Percentiles rank a stretch among this genome's conserved stretches.
phyloP scores from a whole-genome alignment of 805 yeast genomes.

The Yarrowia hollandica region DNA sequence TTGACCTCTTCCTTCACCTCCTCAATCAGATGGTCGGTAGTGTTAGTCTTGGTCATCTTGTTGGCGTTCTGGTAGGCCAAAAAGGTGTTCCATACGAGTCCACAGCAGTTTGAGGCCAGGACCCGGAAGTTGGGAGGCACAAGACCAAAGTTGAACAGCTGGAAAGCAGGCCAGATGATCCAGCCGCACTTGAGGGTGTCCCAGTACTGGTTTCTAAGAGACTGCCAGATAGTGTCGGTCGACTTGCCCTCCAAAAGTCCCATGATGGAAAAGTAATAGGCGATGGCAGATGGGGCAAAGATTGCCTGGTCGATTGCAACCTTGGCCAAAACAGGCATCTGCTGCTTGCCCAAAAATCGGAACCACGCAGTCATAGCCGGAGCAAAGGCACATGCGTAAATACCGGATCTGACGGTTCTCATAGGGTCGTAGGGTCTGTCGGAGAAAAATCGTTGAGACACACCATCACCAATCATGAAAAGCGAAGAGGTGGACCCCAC shows the following conservation, averaged over 20 bases:
- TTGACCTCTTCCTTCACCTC: conserved; percentile 12
- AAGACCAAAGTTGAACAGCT: conserved; percentile 65
- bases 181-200: conserved; percentile 72
- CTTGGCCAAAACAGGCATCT: conserved; percentile 44
- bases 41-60: conserved; percentile 1
- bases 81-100: conserved; percentile 83
- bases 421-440: conserved; percentile 47
- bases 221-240: conserved; percentile 43
- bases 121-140: conserved; percentile 72
- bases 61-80: conserved; percentile 47
- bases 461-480: conserved; percentile 23
- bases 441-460: conserved; percentile 13
- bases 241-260: conserved; percentile 61
- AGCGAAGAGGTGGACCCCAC: conserved; percentile 20
- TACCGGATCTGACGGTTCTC: conserved; percentile 62
- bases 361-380: conserved; percentile 78
- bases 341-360: conserved; percentile 49
- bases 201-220: conserved; percentile 46
- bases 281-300: conserved; percentile 76
- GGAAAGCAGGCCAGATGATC: conserved; percentile 87
- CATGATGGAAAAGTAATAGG: conserved; percentile 68
- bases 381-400: conserved; percentile 75
- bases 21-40: neutral
- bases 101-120: conserved; percentile 64
- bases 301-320: conserved; percentile 69